These are phyloP conservation scores for Trypethelium eluteriae DNA, from an alignment of 495 filamentous ascomycete species.

Conservation along the genomic window DNA sequence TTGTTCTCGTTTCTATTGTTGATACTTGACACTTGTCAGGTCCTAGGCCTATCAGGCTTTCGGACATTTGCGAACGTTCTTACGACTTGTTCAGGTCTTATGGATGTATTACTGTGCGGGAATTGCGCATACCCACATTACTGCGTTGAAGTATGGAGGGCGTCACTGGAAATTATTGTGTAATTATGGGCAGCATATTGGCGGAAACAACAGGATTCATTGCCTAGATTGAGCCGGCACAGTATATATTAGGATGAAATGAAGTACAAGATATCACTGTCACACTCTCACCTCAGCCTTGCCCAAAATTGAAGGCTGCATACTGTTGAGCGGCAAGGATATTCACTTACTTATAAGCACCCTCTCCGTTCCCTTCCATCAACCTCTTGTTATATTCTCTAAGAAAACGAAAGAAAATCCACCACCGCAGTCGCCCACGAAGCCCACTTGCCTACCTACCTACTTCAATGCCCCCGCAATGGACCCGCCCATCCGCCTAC, in stretches of 20 bases:
- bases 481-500: constrained; percentile 34
- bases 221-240: constrained; percentile 1
- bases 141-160: not conserved
- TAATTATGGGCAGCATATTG: not conserved
- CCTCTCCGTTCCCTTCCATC: no score
- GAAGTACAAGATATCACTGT: not conserved
- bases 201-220: constrained; percentile 2
- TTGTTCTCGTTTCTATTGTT: constrained; percentile 2
- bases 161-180: constrained; percentile 4
- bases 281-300: no score
- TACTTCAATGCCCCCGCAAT: not conserved
- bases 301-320: no score
- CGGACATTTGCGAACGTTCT: not conserved
- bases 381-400: no score
- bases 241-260: not conserved
- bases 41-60: not conserved
- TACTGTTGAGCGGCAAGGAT: no score
- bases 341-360: no score
- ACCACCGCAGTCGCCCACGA: no score
- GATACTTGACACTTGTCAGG: not conserved
- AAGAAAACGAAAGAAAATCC: no score
- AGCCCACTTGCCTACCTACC: no score
- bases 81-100: not conserved
- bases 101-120: not conserved
- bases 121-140: not conserved